Base-by-base conservation (phyloP, 2,329 filamentous ascomycete genomes). In the Fusarium ambrosium region DNA sequence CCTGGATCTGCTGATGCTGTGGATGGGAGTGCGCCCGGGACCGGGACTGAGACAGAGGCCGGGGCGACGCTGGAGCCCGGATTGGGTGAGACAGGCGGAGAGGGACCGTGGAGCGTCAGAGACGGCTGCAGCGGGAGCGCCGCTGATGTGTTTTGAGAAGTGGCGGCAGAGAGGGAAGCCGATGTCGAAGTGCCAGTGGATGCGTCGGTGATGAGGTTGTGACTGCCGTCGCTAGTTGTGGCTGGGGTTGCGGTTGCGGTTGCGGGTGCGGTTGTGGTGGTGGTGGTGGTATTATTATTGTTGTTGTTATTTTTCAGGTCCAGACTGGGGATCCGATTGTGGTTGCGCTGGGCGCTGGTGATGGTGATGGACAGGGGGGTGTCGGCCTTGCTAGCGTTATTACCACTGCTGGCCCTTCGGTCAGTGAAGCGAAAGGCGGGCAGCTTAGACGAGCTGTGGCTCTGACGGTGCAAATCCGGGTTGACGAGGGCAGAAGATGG, bases 401-500 rank as follows among this genome's bases (percentile, higher is more conserved):
- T 71, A 78, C 65, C 67, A 75, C 68, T 69, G 56, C 60, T 76
- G 70, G 68, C 84, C 66, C 82, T 82, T 64, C 86, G 82, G 81
- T 89, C 88, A 73, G 84, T 86, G 78, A 88, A 88, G 68, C 88
- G 88, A 80, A 87, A 89, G 24, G 88, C 85, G 32, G 89, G 88
- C 73, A 89, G 81, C 76, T 89, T 90, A 71, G 88, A 90, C 43
- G 87, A 86, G 77, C 85, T 89, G 80, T 89, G 86, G 78, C 80
- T 87, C 73, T 87, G 87, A 64, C 88, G 87, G 80, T 89, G 88
- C 53, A 81, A 80, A 75, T 89, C 86, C 63, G 80, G 71, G 67
- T 71, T 75, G 62, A 72, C 66, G 58, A 73, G 55, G 32, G 20
- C 65, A 41, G 69, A 58, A 48, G 70, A 62, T 34, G 69, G 66